Conservation (phyloP, 495 filamentous ascomycete species). For the Wilcoxina mikolae region DNA sequence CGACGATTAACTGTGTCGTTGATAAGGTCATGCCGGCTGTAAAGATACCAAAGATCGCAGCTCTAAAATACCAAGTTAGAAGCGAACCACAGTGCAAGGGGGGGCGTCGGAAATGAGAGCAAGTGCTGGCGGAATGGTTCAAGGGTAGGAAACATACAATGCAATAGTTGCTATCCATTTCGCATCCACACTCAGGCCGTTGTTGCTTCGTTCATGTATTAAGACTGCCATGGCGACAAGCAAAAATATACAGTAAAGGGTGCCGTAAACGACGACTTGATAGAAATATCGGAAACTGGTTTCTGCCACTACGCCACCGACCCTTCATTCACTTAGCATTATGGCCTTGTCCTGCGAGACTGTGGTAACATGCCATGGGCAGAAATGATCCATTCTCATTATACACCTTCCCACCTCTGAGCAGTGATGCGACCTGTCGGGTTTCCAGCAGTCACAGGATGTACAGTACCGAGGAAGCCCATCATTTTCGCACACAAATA, state of each 20-base stretch:
- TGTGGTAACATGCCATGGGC: conserved; percentile 53
- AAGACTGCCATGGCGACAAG: conserved; percentile 46
- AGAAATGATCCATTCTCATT: conserved; percentile 84
- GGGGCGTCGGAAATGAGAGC: too few relatives aligned
- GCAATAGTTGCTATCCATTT: conserved; percentile 18
- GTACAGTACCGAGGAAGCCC: conserved; percentile 71
- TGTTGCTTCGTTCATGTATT: conserved; percentile 26
- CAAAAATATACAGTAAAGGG: conserved; percentile 49
- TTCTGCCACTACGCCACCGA: conserved; percentile 76
- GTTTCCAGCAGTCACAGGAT: conserved; percentile 66
- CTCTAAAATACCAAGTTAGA: conserved; percentile 29
- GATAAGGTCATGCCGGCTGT: conserved; percentile 55
- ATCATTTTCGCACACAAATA: conserved; percentile 66
- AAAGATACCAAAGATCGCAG: conserved; percentile 58
- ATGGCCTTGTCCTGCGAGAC: background rate
- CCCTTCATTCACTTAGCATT: conserved; percentile 35
- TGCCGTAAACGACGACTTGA: conserved; percentile 62
- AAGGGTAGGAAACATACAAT: background rate
- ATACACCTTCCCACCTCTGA: conserved; percentile 67
- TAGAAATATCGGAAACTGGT: conserved; percentile 79
- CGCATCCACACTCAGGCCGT: conserved; percentile 13
- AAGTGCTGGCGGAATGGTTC: too few relatives aligned
- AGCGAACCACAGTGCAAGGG: background rate
- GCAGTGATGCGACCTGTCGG: conserved; percentile 73
- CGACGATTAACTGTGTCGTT: conserved; percentile 49